Conservation (phyloP, 306 rosid genomes). For the Vigna trinervia region DNA sequence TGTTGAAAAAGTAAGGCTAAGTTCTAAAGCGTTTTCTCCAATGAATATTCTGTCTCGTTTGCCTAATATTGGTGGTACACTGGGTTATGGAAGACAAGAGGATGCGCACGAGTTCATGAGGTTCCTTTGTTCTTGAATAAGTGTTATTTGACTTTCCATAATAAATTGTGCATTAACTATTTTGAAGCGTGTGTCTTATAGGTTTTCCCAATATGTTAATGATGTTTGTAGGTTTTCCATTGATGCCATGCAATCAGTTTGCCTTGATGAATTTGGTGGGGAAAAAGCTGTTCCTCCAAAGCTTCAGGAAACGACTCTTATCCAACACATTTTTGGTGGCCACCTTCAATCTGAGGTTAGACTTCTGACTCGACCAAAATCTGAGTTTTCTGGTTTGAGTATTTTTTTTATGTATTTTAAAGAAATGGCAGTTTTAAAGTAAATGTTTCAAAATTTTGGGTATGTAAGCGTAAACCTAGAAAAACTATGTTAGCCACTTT, state of each 20-base stretch:
- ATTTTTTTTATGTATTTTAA: too few relatives aligned
- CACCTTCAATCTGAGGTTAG: conserved; percentile 91
- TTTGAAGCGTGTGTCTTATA: conserved; percentile 27
- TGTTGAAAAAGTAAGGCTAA: conserved; percentile 64
- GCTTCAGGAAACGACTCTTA: conserved; percentile 77
- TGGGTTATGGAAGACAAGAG: conserved; percentile 89
- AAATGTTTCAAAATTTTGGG: too few relatives aligned
- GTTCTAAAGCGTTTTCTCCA: conserved; percentile 75
- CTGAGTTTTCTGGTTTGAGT: not conserved
- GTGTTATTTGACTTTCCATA: conserved; percentile 14
- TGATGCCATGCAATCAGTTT: conserved; percentile 85
- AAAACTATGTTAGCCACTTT: too few relatives aligned
- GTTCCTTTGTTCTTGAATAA: conserved; percentile 49
- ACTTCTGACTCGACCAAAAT: conserved; percentile 14
- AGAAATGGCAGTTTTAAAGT: too few relatives aligned
- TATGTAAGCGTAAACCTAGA: too few relatives aligned
- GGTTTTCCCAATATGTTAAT: not conserved
- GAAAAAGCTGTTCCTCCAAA: conserved; percentile 71
- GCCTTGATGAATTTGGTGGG: conserved; percentile 92
- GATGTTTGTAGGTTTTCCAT: conserved; percentile 69
- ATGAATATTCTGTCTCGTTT: conserved; percentile 77
- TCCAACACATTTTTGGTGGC: conserved; percentile 91
- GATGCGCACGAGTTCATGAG: conserved; percentile 98
- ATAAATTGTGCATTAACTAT: not conserved
- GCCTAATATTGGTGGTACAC: conserved; percentile 78